phyloP scores from a whole-genome alignment of 1,284 basidiomycete genomes.

The Irpex sp. region DNA sequence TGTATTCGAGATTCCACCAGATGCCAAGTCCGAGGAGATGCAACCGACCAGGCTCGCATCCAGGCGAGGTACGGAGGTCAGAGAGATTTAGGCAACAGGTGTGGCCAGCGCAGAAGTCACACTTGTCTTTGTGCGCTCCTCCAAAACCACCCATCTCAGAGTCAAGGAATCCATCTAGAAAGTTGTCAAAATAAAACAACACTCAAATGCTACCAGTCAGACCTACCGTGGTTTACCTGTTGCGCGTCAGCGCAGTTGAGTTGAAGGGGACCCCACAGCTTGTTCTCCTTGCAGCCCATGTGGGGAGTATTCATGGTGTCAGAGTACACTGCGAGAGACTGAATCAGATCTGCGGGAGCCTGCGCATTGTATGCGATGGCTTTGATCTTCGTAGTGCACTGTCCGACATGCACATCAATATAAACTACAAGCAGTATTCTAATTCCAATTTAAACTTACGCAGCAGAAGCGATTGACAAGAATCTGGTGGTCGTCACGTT shows the following conservation, averaged over 20 bases:
- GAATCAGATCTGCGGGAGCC: no score
- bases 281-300: neutral
- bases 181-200: neutral
- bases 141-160: neutral
- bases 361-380: no score
- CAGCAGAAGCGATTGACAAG: no score
- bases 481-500: no score
- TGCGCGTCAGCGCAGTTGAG: neutral
- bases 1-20: neutral
- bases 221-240: neutral
- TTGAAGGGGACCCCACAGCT: neutral
- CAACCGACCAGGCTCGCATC: neutral
- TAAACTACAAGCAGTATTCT: no score
- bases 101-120: neutral
- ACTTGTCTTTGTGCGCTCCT: neutral
- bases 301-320: neutral
- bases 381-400: no score
- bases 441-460: no score
- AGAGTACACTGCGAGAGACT: no score
- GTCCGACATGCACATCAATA: no score
- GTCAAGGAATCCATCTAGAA: neutral
- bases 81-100: neutral
- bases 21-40: neutral
- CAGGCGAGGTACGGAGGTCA: neutral
- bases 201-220: neutral